Base-by-base conservation (phyloP, 179 eudicot species). In the Spinacia oleracea region DNA sequence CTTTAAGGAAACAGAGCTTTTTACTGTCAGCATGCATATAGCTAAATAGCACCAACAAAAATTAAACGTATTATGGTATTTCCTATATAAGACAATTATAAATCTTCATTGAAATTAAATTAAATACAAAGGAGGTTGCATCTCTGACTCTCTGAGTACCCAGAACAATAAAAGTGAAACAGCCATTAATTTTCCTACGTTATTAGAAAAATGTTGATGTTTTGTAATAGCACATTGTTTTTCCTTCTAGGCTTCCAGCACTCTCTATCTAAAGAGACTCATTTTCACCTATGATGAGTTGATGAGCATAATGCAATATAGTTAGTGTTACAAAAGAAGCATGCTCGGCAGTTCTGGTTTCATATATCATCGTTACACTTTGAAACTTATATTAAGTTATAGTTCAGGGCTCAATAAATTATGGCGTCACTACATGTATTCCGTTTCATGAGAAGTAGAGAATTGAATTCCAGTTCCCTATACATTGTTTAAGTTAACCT, bases 1-100 rank as follows among this genome's bases (percentile, higher is more conserved):
- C 99, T 96, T 88, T 73, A 32, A 83, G 74, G 82, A 74, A 81
- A 79, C 29, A 86, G 64, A 50, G 48, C 40, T 43, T 18, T 46
- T 25, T 5, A 40, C 31, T 20, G 65, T 60, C 29, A 68, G 31
- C 20, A 68, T 40, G 16, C 29, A 38, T 25, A 5, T 10, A n/a
- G n/a, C 45, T 21, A 9, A 9, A 66, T 7, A 68, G 51, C 25
- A 40, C 29, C 31, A 40, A 21, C 40, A 18, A 65, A 65, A n/a
- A n/a, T 27, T 16, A 60, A n/a, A 68, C n/a, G 6, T 32, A 68
- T 68, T 68, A n/a, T 40, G 9, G 6, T 32, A 68, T 68, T 68
- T 14, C 23, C 5, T 23, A 1, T 40, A 12, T 9, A 11, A 60
- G 35, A 60, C 65, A 60, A 40, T 43, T 23, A 21, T 21, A 35